Conservation (phyloP, 1,139 yeast genomes). For the Tardiomyces depauwii region DNA sequence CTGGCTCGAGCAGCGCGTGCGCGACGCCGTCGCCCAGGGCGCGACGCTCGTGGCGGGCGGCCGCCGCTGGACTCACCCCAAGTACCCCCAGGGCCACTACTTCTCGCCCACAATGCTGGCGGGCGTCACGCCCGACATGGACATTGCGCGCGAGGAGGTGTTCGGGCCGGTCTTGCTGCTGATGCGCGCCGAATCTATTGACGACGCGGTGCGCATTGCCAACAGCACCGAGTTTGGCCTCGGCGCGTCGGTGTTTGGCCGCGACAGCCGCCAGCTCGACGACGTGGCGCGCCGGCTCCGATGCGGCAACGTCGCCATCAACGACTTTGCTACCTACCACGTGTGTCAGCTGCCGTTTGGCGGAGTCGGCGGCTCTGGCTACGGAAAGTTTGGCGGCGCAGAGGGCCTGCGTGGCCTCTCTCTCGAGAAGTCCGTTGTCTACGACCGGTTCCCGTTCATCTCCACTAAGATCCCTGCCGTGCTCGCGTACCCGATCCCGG, state of each 20-base stretch:
- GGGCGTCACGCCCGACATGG: constrained; percentile 70
- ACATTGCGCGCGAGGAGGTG: constrained; percentile 77
- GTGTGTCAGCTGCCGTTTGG: constrained; percentile 96
- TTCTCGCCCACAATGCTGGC: constrained; percentile 79
- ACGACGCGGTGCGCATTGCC: constrained; percentile 67
- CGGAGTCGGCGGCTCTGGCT: constrained; percentile 85
- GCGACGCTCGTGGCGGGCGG: constrained; percentile 79
- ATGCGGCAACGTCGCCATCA: constrained; percentile 89
- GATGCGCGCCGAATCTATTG: constrained; percentile 54
- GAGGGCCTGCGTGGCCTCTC: constrained; percentile 91
- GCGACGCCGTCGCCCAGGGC: constrained; percentile 70
- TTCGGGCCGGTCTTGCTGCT: constrained; percentile 84
- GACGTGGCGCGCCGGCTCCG: constrained; percentile 51
- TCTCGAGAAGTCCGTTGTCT: constrained; percentile 73
- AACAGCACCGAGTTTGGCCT: constrained; percentile 84
- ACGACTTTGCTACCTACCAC: constrained; percentile 93
- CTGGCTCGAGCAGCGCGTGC: constrained; percentile 49
- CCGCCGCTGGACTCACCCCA: constrained; percentile 65
- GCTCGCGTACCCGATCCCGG: constrained; percentile 80
- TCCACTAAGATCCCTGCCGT: constrained; percentile 75
- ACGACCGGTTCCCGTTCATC: constrained; percentile 67
- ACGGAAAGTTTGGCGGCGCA: constrained; percentile 94
- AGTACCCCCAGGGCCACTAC: constrained; percentile 90
- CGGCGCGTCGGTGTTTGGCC: constrained; percentile 83
- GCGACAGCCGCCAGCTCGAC: constrained; percentile 40